These are phyloP conservation scores for Neocatenulostroma microsporum DNA, from an alignment of 2,329 filamentous ascomycete species.

Conservation along the genomic window DNA sequence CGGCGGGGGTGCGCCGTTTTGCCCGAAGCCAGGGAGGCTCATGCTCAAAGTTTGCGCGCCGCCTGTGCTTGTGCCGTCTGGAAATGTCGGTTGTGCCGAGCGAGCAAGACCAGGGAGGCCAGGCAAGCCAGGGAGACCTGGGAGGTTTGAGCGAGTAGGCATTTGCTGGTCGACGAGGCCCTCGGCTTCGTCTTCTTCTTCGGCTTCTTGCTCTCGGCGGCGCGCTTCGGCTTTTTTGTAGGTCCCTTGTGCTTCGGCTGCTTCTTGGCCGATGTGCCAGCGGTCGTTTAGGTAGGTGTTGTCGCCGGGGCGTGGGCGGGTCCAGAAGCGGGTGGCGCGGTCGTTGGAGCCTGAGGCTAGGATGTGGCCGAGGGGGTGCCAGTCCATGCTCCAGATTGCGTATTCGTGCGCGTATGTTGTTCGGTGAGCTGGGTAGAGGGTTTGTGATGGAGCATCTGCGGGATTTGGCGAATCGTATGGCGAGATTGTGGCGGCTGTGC, in stretches of 20 bases:
- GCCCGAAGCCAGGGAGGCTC: constrained; percentile 15
- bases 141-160: constrained; percentile 54
- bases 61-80: constrained; percentile 39
- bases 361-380: constrained; percentile 94
- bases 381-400: constrained; percentile 95
- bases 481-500: constrained; percentile 62
- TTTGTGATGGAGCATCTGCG: constrained; percentile 69
- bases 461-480: constrained; percentile 83
- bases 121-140: constrained; percentile 46
- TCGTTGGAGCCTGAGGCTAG: constrained; percentile 94
- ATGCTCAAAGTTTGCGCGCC: constrained; percentile 31
- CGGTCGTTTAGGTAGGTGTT: constrained; percentile 78
- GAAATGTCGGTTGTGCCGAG: constrained; percentile 18
- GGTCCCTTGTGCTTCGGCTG: constrained; percentile 89
- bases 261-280: constrained; percentile 90
- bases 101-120: constrained; percentile 12
- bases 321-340: constrained; percentile 95
- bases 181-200: constrained; percentile 86
- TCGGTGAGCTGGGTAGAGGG: constrained; percentile 86
- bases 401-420: constrained; percentile 85
- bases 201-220: constrained; percentile 83
- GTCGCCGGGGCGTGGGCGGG: constrained; percentile 79
- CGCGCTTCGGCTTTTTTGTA: constrained; percentile 75
- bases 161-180: constrained; percentile 87
- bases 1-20: constrained; percentile 7